Base-by-base conservation (phyloP, 1,139 yeast genomes). In the Groenewaldozyma auringiensis region DNA sequence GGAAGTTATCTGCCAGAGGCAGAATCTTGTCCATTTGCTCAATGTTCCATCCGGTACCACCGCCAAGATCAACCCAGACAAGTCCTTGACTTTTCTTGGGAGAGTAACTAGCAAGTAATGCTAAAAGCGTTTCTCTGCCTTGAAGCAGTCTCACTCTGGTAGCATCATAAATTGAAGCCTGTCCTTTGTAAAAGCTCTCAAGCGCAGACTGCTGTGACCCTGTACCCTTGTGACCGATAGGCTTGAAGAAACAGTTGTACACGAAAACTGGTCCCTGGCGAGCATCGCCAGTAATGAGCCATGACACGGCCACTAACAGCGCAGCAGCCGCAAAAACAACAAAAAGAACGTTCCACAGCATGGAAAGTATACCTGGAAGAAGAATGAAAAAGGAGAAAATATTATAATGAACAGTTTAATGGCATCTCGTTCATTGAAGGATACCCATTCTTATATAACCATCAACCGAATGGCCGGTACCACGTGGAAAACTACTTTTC, bases 21-120 rank as follows among this genome's bases (percentile, higher is more conserved):
- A 74, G 66, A 40, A 78, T 65, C 43, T 68, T 61, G 61, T 81
- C 70, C 94, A 84, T 84, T 55, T 74, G 73, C 63, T 84, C 94
- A 56, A 84, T 80, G 64, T 84, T 84, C 64, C 81, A 72, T 42
- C 94, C 95, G 3, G 94, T 83, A 22, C 94, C 94, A 37, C 94
- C 94, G 44, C 94, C 94, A 60, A 83, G 54, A 61, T 84, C 95
- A 46, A 84, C 73, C 95, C 95, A 84, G 40, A 83, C 80, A 45
- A 82, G 66, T 46, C 56, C 55, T 22, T 55, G 50, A 43, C 46
- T 40, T 43, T 63, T 62, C 14, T 54, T 49, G 44, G 81, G 66
- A 6, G 20, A n/a, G 60, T 82, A 89, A 35, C 79, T 62, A 35
- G 70, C 71, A 1, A 84, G 83, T 50, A 83, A 64, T 46, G 72